Conservation (phyloP, 176 grass and related monocot genomes). For the Aegilops longissima region DNA sequence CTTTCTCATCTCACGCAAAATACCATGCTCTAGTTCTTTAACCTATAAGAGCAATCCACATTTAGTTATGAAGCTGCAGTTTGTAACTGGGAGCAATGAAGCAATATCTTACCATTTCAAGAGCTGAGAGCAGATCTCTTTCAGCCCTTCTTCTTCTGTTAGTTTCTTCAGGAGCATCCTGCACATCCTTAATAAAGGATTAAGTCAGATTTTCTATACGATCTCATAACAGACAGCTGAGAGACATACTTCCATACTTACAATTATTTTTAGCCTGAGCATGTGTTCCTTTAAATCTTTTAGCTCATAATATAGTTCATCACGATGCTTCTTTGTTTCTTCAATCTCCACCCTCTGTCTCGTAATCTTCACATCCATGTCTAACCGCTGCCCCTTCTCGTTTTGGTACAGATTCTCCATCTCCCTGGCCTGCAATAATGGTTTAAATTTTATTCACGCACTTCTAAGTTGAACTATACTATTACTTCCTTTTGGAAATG, state of each 20-base stretch:
- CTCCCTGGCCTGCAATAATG: conserved; percentile 48
- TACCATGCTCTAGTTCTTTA: conserved; percentile 34
- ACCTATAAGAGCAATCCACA: conserved; percentile 25
- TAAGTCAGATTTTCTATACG: conserved; percentile 31
- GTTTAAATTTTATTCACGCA: not conserved
- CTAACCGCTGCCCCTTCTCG: conserved; percentile 46
- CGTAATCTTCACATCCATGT: conserved; percentile 46
- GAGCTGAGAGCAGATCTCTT: conserved; percentile 46
- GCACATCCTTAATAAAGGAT: conserved; percentile 41
- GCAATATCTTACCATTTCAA: conserved; percentile 45
- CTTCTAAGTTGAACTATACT: not conserved
- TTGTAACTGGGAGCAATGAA: not conserved
- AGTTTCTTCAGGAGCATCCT: conserved; percentile 39
- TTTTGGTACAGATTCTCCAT: conserved; percentile 50
- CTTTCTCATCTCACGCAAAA: conserved; percentile 38
- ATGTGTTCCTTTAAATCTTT: conserved; percentile 38
- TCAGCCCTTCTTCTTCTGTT: conserved; percentile 64
- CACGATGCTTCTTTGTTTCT: conserved; percentile 37
- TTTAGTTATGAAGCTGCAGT: not conserved
- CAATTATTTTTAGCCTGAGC: conserved; percentile 31
- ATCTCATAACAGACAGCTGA: conserved; percentile 1
- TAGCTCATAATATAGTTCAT: conserved; percentile 39
- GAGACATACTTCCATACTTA: conserved; percentile 16
- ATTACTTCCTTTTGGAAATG: too few relatives aligned
- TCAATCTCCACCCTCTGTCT: conserved; percentile 42